Percentiles rank a stretch among this genome's conserved stretches.
These are phyloP conservation scores for Phytophthora pistaciae DNA, from an alignment of 352 stramenopile species.

Conservation along the genomic window DNA sequence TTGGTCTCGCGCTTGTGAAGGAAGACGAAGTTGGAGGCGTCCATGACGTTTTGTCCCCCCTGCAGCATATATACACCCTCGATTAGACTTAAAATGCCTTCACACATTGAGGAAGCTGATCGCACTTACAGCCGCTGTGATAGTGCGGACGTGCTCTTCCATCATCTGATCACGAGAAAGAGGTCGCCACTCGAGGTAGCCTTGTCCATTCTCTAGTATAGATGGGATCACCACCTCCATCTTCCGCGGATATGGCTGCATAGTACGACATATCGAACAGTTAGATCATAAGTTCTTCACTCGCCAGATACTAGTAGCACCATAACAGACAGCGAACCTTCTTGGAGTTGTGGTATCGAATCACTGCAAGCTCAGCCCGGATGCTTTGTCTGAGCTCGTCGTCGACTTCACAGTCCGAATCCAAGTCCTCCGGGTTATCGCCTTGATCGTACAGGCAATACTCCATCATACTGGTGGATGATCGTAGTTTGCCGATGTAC, in stretches of 20 bases:
- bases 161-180: constrained; percentile 83
- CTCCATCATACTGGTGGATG: constrained; percentile 84
- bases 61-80: constrained; percentile 20
- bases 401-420: constrained; percentile 84
- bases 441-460: constrained; percentile 89
- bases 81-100: constrained; percentile 4
- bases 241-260: constrained; percentile 73
- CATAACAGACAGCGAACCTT: constrained; percentile 46
- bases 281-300: not conserved
- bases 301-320: not conserved
- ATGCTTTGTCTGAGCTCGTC: constrained; percentile 82
- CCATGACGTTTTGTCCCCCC: constrained; percentile 85
- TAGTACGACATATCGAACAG: not conserved
- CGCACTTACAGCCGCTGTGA: constrained; percentile 62
- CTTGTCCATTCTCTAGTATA: constrained; percentile 67
- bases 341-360: constrained; percentile 78
- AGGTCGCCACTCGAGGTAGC: constrained; percentile 77
- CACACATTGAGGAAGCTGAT: not conserved
- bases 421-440: constrained; percentile 86
- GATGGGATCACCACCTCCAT: constrained; percentile 87
- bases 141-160: constrained; percentile 75
- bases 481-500: constrained; percentile 89
- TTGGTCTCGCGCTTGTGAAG: constrained; percentile 90
- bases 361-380: constrained; percentile 74
- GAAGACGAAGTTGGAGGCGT: constrained; percentile 82